Conservation (phyloP, 768 basidiomycete species). For the Mycena venus region DNA sequence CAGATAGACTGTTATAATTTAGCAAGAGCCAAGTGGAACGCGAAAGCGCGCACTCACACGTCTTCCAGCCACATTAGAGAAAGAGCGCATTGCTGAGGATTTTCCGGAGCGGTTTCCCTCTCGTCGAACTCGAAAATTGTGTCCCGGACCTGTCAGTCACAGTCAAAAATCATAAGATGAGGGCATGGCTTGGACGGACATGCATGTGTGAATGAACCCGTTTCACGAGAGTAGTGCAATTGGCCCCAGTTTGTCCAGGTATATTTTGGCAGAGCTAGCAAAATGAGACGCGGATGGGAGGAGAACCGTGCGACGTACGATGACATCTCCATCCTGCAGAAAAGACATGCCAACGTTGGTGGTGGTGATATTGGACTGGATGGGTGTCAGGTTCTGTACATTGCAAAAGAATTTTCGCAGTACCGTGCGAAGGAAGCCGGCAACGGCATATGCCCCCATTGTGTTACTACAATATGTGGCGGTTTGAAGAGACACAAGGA, state of each 20-base stretch:
- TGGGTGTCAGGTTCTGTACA: background rate
- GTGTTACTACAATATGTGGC: conserved; percentile 53
- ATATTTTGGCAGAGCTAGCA: conserved; percentile 54
- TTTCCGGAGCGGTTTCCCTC: conserved; percentile 9
- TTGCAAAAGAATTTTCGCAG: conserved; percentile 36
- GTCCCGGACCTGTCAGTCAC: conserved; percentile 21
- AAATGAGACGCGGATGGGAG: background rate
- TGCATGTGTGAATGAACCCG: conserved; percentile 16
- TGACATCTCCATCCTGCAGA: conserved; percentile 34
- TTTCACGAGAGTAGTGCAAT: conserved; percentile 34
- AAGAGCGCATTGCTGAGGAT: conserved; percentile 50
- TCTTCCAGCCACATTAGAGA: conserved; percentile 62
- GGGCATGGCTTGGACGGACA: conserved; percentile 2
- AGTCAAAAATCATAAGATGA: background rate
- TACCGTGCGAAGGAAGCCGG: conserved; percentile 40
- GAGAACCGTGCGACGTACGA: conserved; percentile 21
- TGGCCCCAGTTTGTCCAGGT: conserved; percentile 45
- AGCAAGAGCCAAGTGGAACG: background rate
- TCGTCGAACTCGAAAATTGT: conserved; percentile 4
- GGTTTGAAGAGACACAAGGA: conserved; percentile 57
- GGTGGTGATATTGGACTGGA: conserved; percentile 19
- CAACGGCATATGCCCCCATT: conserved; percentile 48
- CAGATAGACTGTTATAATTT: conserved; percentile 46
- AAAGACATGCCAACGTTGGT: conserved; percentile 24
- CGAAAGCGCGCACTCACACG: conserved; percentile 47